Evolutionary conservation across 805 yeast species (phyloP).

Genomic region (Hanseniaspora meyeri): DNA sequence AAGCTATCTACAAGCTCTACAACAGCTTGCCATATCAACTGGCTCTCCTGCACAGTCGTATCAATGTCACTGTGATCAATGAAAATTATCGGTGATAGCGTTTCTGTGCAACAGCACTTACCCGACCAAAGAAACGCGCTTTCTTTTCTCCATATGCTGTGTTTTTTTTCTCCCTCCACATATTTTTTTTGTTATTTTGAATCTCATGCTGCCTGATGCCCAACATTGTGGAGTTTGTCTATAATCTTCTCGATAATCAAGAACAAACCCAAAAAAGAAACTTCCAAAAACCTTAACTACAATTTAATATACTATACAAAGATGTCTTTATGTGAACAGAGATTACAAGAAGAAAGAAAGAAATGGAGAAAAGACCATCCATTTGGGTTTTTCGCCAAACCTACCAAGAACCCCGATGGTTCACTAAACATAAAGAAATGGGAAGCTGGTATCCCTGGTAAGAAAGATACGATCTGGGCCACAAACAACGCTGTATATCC

Average conservation of each 20-base stretch:
- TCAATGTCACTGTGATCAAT: background rate
- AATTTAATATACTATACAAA: background rate
- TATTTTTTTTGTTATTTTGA: too few species aligned
- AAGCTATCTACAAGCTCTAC: too few species aligned
- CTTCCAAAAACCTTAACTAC: background rate
- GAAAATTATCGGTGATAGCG: background rate
- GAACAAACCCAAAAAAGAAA: background rate
- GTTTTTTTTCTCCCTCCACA: background rate
- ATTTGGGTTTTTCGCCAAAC: slow-evolving; percentile 91
- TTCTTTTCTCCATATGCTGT: background rate
- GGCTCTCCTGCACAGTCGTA: background rate
- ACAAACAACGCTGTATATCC: slow-evolving; percentile 73
- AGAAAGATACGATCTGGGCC: slow-evolving; percentile 65
- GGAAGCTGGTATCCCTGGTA: slow-evolving; percentile 96
- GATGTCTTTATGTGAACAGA: slow-evolving; percentile 51
- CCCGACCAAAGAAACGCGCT: background rate
- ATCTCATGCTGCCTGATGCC: background rate
- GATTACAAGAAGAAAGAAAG: slow-evolving; percentile 89
- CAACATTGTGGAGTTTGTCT: background rate
- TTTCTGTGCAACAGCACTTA: background rate
- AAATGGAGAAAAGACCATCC: slow-evolving; percentile 99
- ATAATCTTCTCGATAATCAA: background rate
- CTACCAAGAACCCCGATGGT: slow-evolving; percentile 69
- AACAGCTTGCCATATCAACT: too few species aligned
- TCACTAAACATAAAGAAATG: slow-evolving; percentile 71